phyloP scores from a whole-genome alignment of 2,329 filamentous ascomycete genomes.

The Ophiostoma quercus region DNA sequence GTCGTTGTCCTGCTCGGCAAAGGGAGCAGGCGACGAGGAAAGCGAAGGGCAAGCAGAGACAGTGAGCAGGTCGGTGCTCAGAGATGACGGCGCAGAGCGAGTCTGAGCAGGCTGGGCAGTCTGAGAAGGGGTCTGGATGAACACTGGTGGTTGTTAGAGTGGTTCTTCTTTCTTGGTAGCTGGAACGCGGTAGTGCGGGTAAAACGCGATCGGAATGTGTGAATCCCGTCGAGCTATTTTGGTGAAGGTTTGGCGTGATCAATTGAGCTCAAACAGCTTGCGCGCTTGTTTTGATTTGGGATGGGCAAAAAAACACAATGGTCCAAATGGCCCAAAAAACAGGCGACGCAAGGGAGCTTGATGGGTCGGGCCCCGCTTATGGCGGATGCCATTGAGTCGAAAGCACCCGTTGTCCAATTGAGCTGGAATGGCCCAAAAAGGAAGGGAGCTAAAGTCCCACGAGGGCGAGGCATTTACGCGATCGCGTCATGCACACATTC shows the following conservation, averaged over 20 bases:
- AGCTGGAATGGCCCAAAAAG: background rate
- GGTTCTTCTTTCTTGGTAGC: background rate
- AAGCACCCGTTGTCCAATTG: constrained; percentile 3
- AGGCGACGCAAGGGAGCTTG: constrained; percentile 1
- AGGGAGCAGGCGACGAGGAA: constrained; percentile 79
- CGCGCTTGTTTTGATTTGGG: constrained; percentile 7
- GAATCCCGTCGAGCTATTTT: background rate
- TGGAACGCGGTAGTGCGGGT: background rate
- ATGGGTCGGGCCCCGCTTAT: constrained; percentile 9
- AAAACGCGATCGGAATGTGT: constrained; percentile 12
- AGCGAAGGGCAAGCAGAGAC: constrained; percentile 67
- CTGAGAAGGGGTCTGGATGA: constrained; percentile 44
- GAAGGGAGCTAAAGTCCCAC: constrained; percentile 10
- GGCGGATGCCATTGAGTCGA: background rate
- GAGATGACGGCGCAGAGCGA: constrained; percentile 37
- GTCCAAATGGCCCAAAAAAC: background rate
- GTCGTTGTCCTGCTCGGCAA: constrained; percentile 67
- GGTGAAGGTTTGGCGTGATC: background rate
- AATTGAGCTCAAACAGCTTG: background rate
- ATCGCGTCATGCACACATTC: constrained; percentile 14
- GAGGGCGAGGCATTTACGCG: constrained; percentile 15
- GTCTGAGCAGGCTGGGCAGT: constrained; percentile 33
- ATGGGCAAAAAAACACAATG: background rate
- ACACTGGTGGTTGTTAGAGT: constrained; percentile 38
- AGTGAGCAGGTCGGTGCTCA: constrained; percentile 64